phyloP scores from a whole-genome alignment of 139 green algal genomes.

The Coelastrella sp. region DNA sequence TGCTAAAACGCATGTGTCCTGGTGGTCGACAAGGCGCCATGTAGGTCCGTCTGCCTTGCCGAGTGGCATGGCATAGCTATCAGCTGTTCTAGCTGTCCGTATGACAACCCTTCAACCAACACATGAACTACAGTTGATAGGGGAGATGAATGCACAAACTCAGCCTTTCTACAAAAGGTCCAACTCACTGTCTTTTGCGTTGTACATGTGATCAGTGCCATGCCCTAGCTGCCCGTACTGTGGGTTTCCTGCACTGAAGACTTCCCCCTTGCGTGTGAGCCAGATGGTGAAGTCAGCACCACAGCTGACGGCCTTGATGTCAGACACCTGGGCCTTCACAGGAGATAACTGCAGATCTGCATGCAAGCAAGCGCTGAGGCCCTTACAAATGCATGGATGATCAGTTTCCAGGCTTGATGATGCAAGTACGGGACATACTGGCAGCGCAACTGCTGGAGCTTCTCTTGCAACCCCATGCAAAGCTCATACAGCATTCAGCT shows the following conservation, averaged over 20 bases:
- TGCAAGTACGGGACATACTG: no score
- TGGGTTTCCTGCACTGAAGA: slow-evolving; percentile 69
- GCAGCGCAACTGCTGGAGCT: no score
- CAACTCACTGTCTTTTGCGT: slow-evolving; percentile 85
- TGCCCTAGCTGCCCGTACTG: slow-evolving; percentile 97
- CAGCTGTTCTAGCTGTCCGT: no score
- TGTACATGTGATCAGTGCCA: slow-evolving; percentile 92
- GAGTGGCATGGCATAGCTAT: no score
- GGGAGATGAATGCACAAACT: no score
- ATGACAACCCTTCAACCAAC: no score
- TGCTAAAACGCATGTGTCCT: no score
- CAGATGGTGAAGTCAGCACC: slow-evolving; percentile 95
- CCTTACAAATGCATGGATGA: no score
- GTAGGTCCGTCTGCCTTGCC: no score
- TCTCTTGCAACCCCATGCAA: neutral
- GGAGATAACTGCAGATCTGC: slow-evolving; percentile 71
- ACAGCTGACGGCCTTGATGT: slow-evolving; percentile 74
- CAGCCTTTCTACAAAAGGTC: neutral
- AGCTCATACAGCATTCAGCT: neutral
- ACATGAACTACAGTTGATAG: no score
- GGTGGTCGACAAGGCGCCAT: no score
- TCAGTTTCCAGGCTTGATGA: no score
- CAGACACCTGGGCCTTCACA: slow-evolving; percentile 64
- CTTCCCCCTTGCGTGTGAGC: slow-evolving; percentile 56
- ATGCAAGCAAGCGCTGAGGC: neutral